Base-by-base conservation (phyloP, 331 rosid species). In the Malus hybrid region DNA sequence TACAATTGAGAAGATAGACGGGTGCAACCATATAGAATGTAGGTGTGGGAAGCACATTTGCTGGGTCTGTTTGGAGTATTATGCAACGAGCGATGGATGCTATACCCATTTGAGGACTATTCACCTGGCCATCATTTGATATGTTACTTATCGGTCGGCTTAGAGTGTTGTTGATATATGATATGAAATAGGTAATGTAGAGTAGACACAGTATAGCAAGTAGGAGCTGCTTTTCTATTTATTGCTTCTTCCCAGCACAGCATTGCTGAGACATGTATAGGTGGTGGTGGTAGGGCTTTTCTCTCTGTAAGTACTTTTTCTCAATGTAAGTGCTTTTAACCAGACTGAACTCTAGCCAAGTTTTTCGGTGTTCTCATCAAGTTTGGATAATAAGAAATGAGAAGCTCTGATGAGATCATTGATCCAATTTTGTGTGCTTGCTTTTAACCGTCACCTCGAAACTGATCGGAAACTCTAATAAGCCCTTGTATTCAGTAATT, bases 11-110 rank as follows among this genome's bases (percentile, higher is more conserved):
- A 95, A 95, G 87, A 58, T 76, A 2, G 98, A 92, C 12, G 99
- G 99, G 44, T 95, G 99, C 89, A 92, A 95, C 82, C 99, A 92
- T 63, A 57, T 95, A 22, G 93, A 85, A 84, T 95, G 99, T 36
- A 83, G 78, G 87, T 95, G 99, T 52, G 97, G 93, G 42, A 92
- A 69, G 62, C 99, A 95, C 77, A 87, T 95, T 6, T 95, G 99
- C 84, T 95, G 98, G 98, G 96, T 77, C 56, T 95, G 98, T 81
- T 81, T 95, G 85, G 96, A 80, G 42, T 65, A 70, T 82, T 92
- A 80, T 19, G 72, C 28, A 34, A 80, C 72, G 72, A 78, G 98
- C 68, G 84, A 95, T 14, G 93, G 84, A 18, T 95, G 99, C 75
- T 95, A 95, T 67, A 55, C 53, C 68, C 99, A 95, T 83, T 68